Evolutionary conservation across 768 basidiomycete species (phyloP).

Genomic region (Sarcodon aspratus): DNA sequence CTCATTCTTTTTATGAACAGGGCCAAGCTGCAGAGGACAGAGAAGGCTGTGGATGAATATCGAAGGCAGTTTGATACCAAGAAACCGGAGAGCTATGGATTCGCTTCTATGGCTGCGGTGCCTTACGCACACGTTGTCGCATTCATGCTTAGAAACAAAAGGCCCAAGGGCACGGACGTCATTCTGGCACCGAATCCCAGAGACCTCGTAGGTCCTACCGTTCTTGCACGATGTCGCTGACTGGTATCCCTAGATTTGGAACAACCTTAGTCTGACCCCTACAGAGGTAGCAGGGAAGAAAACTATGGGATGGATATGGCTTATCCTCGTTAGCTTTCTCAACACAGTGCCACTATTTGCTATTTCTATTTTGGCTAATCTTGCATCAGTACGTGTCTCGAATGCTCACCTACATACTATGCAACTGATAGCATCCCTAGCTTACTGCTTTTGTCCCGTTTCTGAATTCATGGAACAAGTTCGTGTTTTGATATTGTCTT

Average conservation of each 20-base stretch:
- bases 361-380: conserved; percentile 87
- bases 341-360: conserved; percentile 88
- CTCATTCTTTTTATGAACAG: conserved; percentile 12
- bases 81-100: conserved; percentile 84
- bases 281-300: conserved; percentile 56
- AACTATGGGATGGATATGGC: conserved; percentile 65
- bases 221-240: neutral
- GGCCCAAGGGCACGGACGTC: conserved; percentile 62
- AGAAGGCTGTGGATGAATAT: conserved; percentile 62
- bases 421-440: conserved; percentile 18
- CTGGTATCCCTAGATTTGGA: conserved; percentile 57
- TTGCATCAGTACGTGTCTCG: conserved; percentile 51
- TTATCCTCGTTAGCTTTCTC: conserved; percentile 79
- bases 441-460: conserved; percentile 63
- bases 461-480: conserved; percentile 55
- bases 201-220: conserved; percentile 51
- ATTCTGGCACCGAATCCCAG: conserved; percentile 79
- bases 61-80: conserved; percentile 60
- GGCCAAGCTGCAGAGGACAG: conserved; percentile 45
- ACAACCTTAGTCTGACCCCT: conserved; percentile 71
- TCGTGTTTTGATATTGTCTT: too few relatives aligned
- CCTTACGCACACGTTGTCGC: conserved; percentile 85
- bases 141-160: conserved; percentile 53
- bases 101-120: conserved; percentile 83
- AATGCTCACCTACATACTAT: neutral